Conservation (phyloP, 2,329 filamentous ascomycete species). For the Claviceps cyperi region DNA sequence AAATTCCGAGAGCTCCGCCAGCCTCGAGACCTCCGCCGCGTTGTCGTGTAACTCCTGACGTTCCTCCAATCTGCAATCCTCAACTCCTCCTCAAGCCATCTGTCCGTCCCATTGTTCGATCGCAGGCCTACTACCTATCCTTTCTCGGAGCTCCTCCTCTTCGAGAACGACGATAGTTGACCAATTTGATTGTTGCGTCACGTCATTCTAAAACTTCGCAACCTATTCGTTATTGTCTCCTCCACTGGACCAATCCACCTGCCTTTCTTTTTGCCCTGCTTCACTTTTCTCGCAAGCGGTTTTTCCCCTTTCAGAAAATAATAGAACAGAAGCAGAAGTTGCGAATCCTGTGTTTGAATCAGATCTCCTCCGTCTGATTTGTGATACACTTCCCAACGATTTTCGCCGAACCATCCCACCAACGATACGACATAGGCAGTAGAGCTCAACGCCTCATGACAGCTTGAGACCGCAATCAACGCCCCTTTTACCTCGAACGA, state of each 20-base stretch:
- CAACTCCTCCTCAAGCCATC: neutral
- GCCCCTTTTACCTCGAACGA: neutral
- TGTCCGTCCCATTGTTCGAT: neutral
- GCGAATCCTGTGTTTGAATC: neutral
- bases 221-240: constrained; percentile 4
- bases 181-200: neutral
- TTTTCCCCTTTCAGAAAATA: neutral
- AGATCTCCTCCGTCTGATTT: constrained; percentile 1
- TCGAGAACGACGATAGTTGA: constrained; percentile 3
- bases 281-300: constrained; percentile 1
- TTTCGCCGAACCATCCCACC: constrained; percentile 1
- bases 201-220: neutral
- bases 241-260: constrained; percentile 2
- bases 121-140: neutral
- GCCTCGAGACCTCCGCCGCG: neutral
- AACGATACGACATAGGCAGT: neutral
- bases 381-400: neutral
- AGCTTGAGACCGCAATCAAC: neutral
- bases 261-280: neutral
- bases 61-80: neutral
- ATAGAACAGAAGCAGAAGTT: neutral
- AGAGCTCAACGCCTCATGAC: constrained; percentile 1
- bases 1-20: neutral
- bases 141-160: constrained; percentile 5
- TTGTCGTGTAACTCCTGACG: neutral